A percentile compares a stretch with the other conserved stretches of the same genome.
Evolutionary conservation across 805 yeast species (phyloP).

Genomic region (Barnettozyma pratensis): DNA sequence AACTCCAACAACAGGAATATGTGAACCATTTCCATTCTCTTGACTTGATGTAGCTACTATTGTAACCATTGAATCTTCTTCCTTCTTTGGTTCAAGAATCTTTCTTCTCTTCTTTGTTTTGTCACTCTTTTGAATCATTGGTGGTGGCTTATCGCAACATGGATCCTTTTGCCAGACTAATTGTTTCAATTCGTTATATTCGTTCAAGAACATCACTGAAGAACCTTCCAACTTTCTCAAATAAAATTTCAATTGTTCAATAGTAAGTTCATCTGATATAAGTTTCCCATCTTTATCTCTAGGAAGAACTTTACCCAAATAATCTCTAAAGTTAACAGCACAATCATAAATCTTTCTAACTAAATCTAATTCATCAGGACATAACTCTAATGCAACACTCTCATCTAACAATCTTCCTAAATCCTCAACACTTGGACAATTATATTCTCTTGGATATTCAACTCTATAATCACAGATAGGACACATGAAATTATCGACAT

Average conservation of each 20-base stretch:
- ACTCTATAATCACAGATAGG: constrained; percentile 44
- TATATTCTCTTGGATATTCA: constrained; percentile 27
- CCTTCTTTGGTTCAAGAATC: background rate
- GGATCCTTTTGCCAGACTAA: constrained; percentile 25
- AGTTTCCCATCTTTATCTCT: constrained; percentile 19
- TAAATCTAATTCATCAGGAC: constrained; percentile 30
- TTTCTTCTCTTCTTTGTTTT: constrained; percentile 17
- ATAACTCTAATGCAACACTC: constrained; percentile 26
- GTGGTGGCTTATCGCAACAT: constrained; percentile 23
- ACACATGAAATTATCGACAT: constrained; percentile 40
- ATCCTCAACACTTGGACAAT: constrained; percentile 31
- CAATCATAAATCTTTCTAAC: constrained; percentile 15
- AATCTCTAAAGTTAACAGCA: constrained; percentile 19
- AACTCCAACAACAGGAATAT: background rate
- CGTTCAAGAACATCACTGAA: constrained; percentile 30
- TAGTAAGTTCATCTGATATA: constrained; percentile 16
- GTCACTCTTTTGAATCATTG: constrained; percentile 18
- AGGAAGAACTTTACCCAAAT: constrained; percentile 14
- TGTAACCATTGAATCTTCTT: background rate
- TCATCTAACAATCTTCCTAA: constrained; percentile 24
- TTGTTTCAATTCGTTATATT: constrained; percentile 26
- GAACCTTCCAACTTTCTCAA: constrained; percentile 46
- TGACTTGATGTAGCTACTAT: too few relatives aligned
- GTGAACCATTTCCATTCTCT: background rate
- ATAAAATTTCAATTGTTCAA: constrained; percentile 33